phyloP scores from a whole-genome alignment of 352 stramenopile species.

The Globisporangium paddicum region DNA sequence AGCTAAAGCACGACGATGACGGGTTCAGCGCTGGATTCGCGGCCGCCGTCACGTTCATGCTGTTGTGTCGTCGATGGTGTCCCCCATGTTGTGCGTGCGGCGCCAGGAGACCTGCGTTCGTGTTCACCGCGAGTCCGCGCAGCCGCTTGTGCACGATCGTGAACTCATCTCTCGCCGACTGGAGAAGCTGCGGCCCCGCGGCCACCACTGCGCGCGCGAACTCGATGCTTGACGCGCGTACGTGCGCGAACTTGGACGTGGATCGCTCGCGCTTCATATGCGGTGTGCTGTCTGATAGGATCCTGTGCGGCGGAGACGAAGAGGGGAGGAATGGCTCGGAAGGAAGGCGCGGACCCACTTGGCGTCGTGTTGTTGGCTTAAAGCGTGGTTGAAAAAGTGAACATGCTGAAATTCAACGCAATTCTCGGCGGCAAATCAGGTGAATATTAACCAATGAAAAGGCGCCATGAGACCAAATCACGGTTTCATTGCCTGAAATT shows the following conservation, averaged over 20 bases:
- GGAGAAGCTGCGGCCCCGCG: conserved; percentile 5
- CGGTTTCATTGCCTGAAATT: too few species aligned
- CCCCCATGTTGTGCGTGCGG: conserved; percentile 3
- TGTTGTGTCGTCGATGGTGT: conserved; percentile 7
- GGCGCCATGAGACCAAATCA: background rate
- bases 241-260: conserved; percentile 20
- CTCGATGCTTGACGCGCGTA: conserved; percentile 16
- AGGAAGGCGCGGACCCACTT: background rate
- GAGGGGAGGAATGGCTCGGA: background rate
- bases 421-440: background rate
- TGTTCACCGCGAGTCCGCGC: conserved; percentile 17
- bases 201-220: conserved; percentile 7
- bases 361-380: background rate
- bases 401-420: too few species aligned
- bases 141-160: conserved; percentile 40
- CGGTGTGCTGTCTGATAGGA: background rate
- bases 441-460: background rate
- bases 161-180: conserved; percentile 22
- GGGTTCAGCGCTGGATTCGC: conserved; percentile 5
- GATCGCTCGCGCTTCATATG: conserved; percentile 48
- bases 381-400: background rate
- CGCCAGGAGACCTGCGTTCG: conserved; percentile 7
- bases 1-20: background rate
- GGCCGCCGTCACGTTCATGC: conserved; percentile 5
- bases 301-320: background rate